Conservation (phyloP, 2,329 filamentous ascomycete species). For the Aulographum hederae region DNA sequence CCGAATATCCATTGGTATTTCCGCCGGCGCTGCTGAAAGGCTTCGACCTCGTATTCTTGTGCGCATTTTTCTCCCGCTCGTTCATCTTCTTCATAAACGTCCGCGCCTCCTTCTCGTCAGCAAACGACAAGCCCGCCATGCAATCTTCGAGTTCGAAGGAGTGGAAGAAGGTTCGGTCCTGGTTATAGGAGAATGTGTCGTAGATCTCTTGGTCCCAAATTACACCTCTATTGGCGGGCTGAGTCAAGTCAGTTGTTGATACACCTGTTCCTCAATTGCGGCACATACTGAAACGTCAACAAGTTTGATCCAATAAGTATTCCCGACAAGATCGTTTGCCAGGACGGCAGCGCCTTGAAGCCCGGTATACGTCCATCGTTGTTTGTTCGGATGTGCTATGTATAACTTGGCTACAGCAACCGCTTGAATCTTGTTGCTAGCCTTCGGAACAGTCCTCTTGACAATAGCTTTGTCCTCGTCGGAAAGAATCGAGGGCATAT, state of each 20-base stretch:
- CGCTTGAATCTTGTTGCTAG: slow-evolving; percentile 92
- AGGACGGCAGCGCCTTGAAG: slow-evolving; percentile 83
- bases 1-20: slow-evolving; percentile 9
- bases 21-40: slow-evolving; percentile 40
- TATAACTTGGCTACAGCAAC: slow-evolving; percentile 89
- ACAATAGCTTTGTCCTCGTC: slow-evolving; percentile 95
- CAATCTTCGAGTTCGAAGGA: slow-evolving; percentile 92
- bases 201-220: slow-evolving; percentile 98
- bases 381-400: slow-evolving; percentile 70
- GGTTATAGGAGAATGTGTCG: slow-evolving; percentile 86
- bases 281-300: slow-evolving; percentile 78
- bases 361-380: slow-evolving; percentile 86
- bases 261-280: too few species aligned
- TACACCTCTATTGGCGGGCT: slow-evolving; percentile 66
- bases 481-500: slow-evolving; percentile 50
- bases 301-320: slow-evolving; percentile 95
- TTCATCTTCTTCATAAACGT: slow-evolving; percentile 96
- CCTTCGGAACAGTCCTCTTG: slow-evolving; percentile 83
- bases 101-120: slow-evolving; percentile 93
- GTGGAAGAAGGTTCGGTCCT: slow-evolving; percentile 94
- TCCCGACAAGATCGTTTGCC: slow-evolving; percentile 82
- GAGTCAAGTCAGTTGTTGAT: slow-evolving; percentile 5
- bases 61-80: slow-evolving; percentile 87
- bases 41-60: slow-evolving; percentile 65
- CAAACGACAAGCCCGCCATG: slow-evolving; percentile 75